A percentile compares a stretch with the other conserved stretches of the same genome.
Conservation (phyloP, 2,329 filamentous ascomycete species). For the Phaeosphaeria sp. region DNA sequence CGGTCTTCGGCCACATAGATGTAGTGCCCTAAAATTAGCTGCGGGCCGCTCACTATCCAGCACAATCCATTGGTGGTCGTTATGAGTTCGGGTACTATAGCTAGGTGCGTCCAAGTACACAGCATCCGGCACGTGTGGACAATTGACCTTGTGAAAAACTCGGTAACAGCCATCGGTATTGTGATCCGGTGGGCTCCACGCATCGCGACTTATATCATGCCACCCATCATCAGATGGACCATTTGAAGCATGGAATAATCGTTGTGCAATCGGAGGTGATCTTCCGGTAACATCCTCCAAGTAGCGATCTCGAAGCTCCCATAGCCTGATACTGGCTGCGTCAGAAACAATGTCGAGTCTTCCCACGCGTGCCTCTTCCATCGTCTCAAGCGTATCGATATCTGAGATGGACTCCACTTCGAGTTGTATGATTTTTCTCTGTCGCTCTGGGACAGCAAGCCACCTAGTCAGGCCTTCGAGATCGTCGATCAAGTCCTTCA, state of each 20-base stretch:
- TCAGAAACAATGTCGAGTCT: neutral
- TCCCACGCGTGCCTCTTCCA: neutral
- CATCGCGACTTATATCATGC: neutral
- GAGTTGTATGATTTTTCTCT: neutral
- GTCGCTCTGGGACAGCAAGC: neutral
- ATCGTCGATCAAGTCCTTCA: neutral
- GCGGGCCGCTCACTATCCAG: neutral
- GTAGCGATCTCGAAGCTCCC: neutral
- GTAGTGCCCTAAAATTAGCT: neutral
- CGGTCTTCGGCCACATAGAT: neutral
- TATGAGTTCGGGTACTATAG: neutral
- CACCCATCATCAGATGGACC: neutral
- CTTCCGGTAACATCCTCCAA: neutral
- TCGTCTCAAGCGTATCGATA: neutral
- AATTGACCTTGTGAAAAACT: neutral
- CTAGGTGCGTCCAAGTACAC: neutral
- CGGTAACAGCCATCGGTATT: neutral
- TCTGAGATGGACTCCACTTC: neutral
- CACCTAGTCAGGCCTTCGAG: neutral
- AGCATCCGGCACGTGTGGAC: neutral
- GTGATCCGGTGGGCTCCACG: neutral
- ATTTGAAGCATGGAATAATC: neutral
- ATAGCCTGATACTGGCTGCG: neutral
- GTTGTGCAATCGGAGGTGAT: neutral
- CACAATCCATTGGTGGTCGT: neutral